Base-by-base conservation (phyloP, 108 stramenopile species). In the Nannochloropsis gaditana region DNA sequence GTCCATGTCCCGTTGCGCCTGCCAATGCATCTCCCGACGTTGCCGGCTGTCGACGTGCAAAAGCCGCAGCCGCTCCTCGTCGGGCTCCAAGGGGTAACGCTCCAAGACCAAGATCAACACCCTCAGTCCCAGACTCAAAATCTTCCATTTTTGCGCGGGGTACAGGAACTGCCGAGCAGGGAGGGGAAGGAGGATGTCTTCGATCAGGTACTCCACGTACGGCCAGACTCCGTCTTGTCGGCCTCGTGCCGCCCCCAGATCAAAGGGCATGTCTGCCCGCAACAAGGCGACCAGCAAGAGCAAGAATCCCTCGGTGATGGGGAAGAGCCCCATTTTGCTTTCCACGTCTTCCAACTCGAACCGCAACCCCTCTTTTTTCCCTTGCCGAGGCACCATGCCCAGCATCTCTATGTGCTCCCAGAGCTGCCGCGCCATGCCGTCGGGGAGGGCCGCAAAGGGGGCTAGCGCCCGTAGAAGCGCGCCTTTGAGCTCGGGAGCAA, bases 311-410 rank as follows among this genome's bases (percentile, higher is more conserved):
- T 73, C 59, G 0, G 59, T 73, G 15, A 73, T 73, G 2, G 59
- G 59, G 59, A n/a, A 73, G 19, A 8, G 4, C 2, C 59, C 59
- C 59, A 73, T 73, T 73, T 73, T 73, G 2, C 19, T n/a, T n/a
- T 73, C 59, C 59, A 73, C 59, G 19, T 73, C 59, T n/a, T 73
- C 59, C 59, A 73, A 73, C 6, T 73, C 59, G 19, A 73, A 73
- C 59, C 59, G 3, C 8, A 73, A 73, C 19, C 59, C 59, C 59
- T n/a, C 59, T 73, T 73, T 73, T n/a, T 3, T n/a, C n/a, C 59
- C 59, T n/a, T 2, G 19, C 59, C 59, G 15, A n/a, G 59, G 59
- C 59, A 73, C 59, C 59, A 73, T 73, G 59, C 59, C 59, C 19
- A 73, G 59, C 59, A 73, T 15, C 3, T 73, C 59, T 15, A 73